Percentiles rank a stretch among this genome's conserved stretches.
phyloP scores from a whole-genome alignment of 2,329 filamentous ascomycete species.

The Spiromastix sp. region DNA sequence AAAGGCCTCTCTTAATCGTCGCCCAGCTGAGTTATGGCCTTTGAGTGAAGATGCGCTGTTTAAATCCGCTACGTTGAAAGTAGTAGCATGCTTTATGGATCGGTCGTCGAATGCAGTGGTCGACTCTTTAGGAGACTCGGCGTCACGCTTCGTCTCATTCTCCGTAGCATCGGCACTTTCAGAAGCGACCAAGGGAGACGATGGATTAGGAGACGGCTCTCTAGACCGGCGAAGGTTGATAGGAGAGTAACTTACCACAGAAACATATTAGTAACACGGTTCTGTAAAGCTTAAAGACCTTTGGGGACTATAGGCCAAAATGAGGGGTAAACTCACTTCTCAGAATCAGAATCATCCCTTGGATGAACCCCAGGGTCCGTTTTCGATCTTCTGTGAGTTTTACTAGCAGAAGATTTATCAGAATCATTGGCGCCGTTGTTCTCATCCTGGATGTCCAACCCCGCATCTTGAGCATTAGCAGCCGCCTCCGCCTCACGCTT shows the following conservation, averaged over 20 bases:
- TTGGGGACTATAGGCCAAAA: too few species aligned
- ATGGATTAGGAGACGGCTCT: too few species aligned
- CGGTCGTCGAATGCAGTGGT: background rate
- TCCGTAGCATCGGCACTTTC: background rate
- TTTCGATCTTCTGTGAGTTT: background rate
- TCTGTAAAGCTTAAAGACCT: too few species aligned
- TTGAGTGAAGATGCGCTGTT: too few species aligned
- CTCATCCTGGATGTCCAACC: constrained; percentile 2
- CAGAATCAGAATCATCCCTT: constrained; percentile 28
- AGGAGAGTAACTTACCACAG: too few species aligned
- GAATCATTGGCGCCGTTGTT: background rate
- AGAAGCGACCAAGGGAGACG: too few species aligned
- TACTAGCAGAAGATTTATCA: background rate
- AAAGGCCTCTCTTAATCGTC: constrained; percentile 64
- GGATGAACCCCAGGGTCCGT: background rate
- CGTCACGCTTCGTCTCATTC: background rate
- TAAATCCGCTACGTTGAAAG: too few species aligned
- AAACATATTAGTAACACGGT: too few species aligned
- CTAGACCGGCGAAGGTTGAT: too few species aligned
- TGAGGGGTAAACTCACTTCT: constrained; percentile 29
- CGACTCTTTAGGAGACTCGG: too few species aligned
- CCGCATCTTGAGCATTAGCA: constrained; percentile 16
- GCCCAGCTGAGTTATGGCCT: constrained; percentile 47
- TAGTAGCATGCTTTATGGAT: constrained; percentile 3
- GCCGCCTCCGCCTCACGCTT: constrained; percentile 21